Percentiles rank a stretch among this genome's conserved stretches.
These are phyloP conservation scores for Protoeuglena noctilucae DNA, from an alignment of 139 green algal genomes.

Conservation along the genomic window DNA sequence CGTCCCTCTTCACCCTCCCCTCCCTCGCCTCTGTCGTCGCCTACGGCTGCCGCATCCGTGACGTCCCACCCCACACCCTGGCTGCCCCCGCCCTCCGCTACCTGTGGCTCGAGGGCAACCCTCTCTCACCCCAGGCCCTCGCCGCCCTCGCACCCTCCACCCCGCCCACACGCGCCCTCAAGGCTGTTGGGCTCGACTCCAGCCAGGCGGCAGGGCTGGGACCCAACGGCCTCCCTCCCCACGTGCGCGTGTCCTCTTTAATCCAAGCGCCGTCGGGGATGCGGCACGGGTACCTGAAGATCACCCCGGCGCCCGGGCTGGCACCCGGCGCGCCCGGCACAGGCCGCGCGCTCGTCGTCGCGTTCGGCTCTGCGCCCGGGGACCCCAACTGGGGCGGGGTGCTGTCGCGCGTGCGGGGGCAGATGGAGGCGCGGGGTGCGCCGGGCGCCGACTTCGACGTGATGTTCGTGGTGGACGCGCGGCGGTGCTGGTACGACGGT, in stretches of 20 bases:
- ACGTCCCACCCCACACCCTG: background rate
- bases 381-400: constrained; percentile 86
- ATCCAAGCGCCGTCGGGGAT: constrained; percentile 2
- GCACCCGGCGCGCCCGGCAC: background rate
- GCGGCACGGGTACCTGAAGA: too few species aligned
- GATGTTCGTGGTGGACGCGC: constrained; percentile 64
- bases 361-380: constrained; percentile 80
- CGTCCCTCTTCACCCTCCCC: background rate
- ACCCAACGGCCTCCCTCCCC: constrained; percentile 5
- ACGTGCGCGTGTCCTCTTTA: constrained; percentile 8
- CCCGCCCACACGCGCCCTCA: background rate
- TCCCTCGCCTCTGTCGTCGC: constrained; percentile 12
- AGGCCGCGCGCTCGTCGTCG: constrained; percentile 57
- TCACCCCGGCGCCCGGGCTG: constrained; percentile 1
- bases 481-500: constrained; percentile 50
- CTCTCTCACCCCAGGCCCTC: constrained; percentile 14
- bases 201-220: constrained; percentile 8
- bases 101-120: constrained; percentile 65
- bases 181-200: background rate
- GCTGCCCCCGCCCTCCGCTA: background rate
- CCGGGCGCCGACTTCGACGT: constrained; percentile 44
- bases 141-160: background rate
- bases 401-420: constrained; percentile 29
- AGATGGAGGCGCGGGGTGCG: background rate
- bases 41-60: constrained; percentile 27